Evolutionary conservation across 2,329 filamentous ascomycete species (phyloP), one percentile per base, ranked within the genome.

Genomic region (Aspergillus caelatus): DNA sequence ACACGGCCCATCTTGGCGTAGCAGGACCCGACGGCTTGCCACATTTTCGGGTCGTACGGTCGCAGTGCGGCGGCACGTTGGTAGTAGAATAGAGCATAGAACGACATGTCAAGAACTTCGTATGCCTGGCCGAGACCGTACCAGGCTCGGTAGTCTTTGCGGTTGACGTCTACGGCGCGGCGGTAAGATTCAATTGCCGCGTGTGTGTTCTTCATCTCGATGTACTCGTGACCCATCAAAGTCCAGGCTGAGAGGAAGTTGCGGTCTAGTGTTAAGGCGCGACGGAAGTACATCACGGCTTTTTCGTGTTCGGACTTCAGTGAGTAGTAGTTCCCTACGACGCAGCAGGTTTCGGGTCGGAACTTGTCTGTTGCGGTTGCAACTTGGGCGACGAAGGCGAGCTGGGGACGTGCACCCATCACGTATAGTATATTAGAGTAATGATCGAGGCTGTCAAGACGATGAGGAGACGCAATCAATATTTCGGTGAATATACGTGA

Each of bases 361-460:
- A 99, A 99, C 72, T 94, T 96, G 82, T 99, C 95, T 8, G 95
- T 92, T 55, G 89, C 90, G 1, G 92, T 94, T 70, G 95, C 96
- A 12, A 97, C 84, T 72, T 97, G 94, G 0, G 95, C 95, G 26
- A 99, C 80, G 71, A 97, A 97, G 0, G 94, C 94, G 26, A 99
- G 84, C 74, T 97, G 96, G 0, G 95, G 93, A 11, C 94, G 86
- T 65, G 91, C 84, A 50, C 91, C 91, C 83, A 98, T 90, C 34
- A 99, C 94, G 75, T 97, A 98, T 54, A 99, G 86, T 23, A 98
- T 96, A 73, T 99, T 99, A 41, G 94, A 97, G 78, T 97, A 99
- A 73, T 96, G 92, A 73, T 99, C 95, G 21, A 99, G 85, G 3
- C 91, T 91, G 75, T 99, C 95, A 21, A 99, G 87, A 8, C 95